These are phyloP conservation scores for Rachicladosporium sp. DNA, from an alignment of 2,329 filamentous ascomycete genomes.

Conservation along the genomic window DNA sequence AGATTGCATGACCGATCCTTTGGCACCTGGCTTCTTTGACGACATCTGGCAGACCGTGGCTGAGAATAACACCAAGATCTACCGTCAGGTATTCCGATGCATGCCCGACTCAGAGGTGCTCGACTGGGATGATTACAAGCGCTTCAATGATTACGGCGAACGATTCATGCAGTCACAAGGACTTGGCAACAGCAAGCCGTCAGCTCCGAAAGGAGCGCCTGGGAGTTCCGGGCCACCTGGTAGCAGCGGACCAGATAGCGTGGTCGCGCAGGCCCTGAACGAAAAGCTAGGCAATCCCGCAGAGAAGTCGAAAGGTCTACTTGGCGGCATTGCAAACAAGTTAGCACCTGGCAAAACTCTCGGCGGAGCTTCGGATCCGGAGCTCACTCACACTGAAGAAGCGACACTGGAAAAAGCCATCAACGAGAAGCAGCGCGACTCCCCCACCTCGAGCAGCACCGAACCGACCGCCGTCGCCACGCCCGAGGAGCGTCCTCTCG, in stretches of 20 bases:
- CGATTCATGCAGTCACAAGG: conserved; percentile 59
- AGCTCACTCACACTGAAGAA: conserved; percentile 9
- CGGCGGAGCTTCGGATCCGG: conserved; percentile 15
- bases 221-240: conserved; percentile 39
- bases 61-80: conserved; percentile 90
- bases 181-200: conserved; percentile 39
- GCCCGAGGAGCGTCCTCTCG: conserved; percentile 12
- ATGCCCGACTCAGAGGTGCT: conserved; percentile 93
- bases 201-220: conserved; percentile 35
- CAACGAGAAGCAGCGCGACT: conserved; percentile 16
- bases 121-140: conserved; percentile 86
- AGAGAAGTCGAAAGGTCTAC: conserved; percentile 11
- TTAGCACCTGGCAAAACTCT: conserved; percentile 13
- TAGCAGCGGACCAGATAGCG: conserved; percentile 18
- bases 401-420: not conserved
- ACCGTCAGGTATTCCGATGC: conserved; percentile 84
- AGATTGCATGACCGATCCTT: conserved; percentile 88
- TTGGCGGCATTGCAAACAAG: conserved; percentile 22
- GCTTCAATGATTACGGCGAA: conserved; percentile 64
- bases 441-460: conserved; percentile 13
- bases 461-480: conserved; percentile 19
- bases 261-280: conserved; percentile 4
- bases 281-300: not conserved
- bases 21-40: conserved; percentile 70
- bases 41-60: conserved; percentile 81